Percentiles rank a stretch among this genome's conserved stretches.
Conservation (phyloP, 768 basidiomycete genomes). For the Tephrocybe sp. region DNA sequence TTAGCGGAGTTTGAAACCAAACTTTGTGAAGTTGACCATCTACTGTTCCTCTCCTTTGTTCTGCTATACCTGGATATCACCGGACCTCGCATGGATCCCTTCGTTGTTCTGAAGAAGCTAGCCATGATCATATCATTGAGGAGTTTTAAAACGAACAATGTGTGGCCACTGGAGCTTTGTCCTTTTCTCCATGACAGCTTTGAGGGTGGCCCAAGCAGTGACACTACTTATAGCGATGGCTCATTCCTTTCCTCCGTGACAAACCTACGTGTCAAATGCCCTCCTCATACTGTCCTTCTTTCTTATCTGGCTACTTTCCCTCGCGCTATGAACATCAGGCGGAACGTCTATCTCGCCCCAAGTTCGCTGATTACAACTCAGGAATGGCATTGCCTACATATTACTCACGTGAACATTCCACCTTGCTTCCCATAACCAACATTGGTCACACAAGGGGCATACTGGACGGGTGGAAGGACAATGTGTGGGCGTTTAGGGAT, state of each 20-base stretch:
- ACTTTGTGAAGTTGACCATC: too few species aligned
- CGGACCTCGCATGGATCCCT: not conserved
- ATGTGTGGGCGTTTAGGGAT: not conserved
- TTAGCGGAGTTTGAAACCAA: too few species aligned
- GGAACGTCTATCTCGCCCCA: not conserved
- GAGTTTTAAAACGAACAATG: too few species aligned
- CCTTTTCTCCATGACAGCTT: slow-evolving; percentile 9
- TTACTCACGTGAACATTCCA: not conserved
- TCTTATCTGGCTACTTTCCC: not conserved
- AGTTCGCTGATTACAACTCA: not conserved
- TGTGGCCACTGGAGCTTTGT: slow-evolving; percentile 11
- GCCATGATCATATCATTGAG: not conserved
- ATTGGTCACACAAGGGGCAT: not conserved
- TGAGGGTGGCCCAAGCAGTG: slow-evolving; percentile 12
- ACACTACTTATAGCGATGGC: slow-evolving; percentile 10
- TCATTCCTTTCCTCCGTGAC: not conserved
- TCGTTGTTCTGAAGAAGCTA: not conserved
- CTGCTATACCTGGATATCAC: not conserved
- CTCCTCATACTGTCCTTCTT: not conserved
- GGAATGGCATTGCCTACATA: too few species aligned
- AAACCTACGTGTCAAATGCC: not conserved
- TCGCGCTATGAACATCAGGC: not conserved
- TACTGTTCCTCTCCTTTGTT: too few species aligned
- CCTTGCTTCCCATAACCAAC: not conserved
- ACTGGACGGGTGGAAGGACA: not conserved